These are phyloP conservation scores for Geotrichum cucujoidarum DNA, from an alignment of 1,139 yeast species.

Conservation along the genomic window DNA sequence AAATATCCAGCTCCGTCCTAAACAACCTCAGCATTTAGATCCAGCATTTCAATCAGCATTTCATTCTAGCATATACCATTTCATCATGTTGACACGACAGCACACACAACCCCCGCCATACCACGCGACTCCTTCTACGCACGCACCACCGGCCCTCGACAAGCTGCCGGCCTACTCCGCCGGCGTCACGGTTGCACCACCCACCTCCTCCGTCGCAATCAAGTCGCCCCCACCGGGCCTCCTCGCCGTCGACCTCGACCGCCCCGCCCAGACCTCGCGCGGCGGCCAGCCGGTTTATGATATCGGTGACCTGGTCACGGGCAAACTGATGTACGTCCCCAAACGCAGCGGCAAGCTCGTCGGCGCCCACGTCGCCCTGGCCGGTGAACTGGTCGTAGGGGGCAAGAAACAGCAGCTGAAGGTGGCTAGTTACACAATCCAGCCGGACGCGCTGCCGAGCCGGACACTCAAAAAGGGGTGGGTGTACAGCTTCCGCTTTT, in stretches of 20 bases:
- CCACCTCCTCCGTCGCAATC: neutral
- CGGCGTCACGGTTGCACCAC: neutral
- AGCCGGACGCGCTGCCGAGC: neutral
- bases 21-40: no score
- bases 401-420: neutral
- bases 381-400: neutral
- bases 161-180: neutral
- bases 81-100: no score
- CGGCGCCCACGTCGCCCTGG: neutral
- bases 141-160: neutral
- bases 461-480: neutral
- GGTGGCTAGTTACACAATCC: neutral
- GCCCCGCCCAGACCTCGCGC: no score
- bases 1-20: no score
- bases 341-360: neutral
- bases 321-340: slow-evolving; percentile 1
- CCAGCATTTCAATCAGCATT: neutral
- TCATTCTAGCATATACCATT: neutral
- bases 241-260: neutral
- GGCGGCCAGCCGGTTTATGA: neutral
- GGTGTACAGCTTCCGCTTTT: neutral
- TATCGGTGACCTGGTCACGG: slow-evolving; percentile 8
- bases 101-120: neutral
- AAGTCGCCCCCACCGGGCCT: neutral
- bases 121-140: neutral